Base-by-base conservation (phyloP, 176 grass and related monocot genomes). In the Panicum miliaceum region DNA sequence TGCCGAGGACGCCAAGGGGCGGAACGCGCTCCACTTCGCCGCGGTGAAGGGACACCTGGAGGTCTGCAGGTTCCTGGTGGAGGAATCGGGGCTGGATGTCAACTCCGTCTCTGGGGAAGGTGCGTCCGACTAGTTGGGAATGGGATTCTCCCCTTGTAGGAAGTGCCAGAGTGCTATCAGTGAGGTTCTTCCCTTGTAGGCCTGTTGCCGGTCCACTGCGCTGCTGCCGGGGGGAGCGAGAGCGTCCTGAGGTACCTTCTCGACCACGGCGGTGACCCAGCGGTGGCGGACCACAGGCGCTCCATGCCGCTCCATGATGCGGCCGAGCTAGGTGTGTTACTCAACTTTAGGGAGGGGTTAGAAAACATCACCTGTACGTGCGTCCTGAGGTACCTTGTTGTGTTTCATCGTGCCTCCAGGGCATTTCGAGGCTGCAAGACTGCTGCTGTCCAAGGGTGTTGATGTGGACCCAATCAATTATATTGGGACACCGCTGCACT, bases 61-160 rank as follows among this genome's bases (percentile, higher is more conserved):
- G 5, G 50, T 66, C 26, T 91, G 85, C 71, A 80, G 63, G 77
- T 88, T 88, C 23, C 38, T 91, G 52, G 73, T 91, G 22, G 86
- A 91, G 76, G 85, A 84, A 26, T 69, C 46, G 41, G 76, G 69
- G 43, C 8, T 91, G 5, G 77, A 88, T 72, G 46, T 88, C 65
- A 81, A 91, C 26, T 74, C 57, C 0, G 13, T 1, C 2, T 63
- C 68, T 0, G 26, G 15, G 6, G 22, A 54, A 67, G 79, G 84
- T 86, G 3, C 12, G 8, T 82, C 11, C 4, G 66, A 23, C 19
- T 12, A 68, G 65, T 19, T 68, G 36, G 11, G 36, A 23, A 15
- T 69, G 20, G n/a, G 10, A 25, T 45, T 25, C 5, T 25, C 3
- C 26, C 11, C 68, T 14, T 26, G 6, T 15, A 3, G 11, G 22